Base-by-base conservation (phyloP, 2,329 filamentous ascomycete species). In the Ophioceras dolichostomum region DNA sequence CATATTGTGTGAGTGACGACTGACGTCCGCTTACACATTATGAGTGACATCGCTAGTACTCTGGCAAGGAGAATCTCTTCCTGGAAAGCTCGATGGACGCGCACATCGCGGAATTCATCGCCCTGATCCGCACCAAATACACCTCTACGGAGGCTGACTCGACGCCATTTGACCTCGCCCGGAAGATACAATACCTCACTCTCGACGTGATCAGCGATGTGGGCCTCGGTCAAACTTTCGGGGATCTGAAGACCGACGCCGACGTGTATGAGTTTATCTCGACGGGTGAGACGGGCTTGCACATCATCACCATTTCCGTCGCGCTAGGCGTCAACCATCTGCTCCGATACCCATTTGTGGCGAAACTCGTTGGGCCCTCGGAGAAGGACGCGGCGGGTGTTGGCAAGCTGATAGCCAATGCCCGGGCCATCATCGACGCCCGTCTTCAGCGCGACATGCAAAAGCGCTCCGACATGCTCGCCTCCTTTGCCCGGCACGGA, bases 1-100 rank as follows among this genome's bases (percentile, higher is more conserved):
- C 28, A 10, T 9, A 32, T 10, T 10, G 14, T 24, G 10, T n/a
- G 26, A 6, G 12, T 21, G n/a, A 20, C 10, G 26, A 29, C n/a
- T 13, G 17, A 34, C 13, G 13, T 9, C 9, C 51, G 49, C n/a
- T 12, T 31, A n/a, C n/a, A n/a, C n/a, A n/a, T n/a, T n/a, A n/a
- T n/a, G n/a, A n/a, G n/a, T n/a, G n/a, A n/a, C n/a, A n/a, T n/a
- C n/a, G 29, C 5, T 24, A 65, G 66, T 73, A 73, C 45, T 64
- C 66, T 3, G 70, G 70, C 26, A 70, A 70, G 44, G 71, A 74
- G 34, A 71, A 70, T 40, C 54, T 58, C 9, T 53, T 53, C 3
- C 49, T 74, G 16, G 70, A 76, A 46, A 43, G 51, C 10, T 56
- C 61, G n/a, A 61, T 76, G 38, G 66, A 76, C 43, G 44, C 49